Conservation (phyloP, 371 early-diverging fungal species). For the Apophysomyces elegans region DNA sequence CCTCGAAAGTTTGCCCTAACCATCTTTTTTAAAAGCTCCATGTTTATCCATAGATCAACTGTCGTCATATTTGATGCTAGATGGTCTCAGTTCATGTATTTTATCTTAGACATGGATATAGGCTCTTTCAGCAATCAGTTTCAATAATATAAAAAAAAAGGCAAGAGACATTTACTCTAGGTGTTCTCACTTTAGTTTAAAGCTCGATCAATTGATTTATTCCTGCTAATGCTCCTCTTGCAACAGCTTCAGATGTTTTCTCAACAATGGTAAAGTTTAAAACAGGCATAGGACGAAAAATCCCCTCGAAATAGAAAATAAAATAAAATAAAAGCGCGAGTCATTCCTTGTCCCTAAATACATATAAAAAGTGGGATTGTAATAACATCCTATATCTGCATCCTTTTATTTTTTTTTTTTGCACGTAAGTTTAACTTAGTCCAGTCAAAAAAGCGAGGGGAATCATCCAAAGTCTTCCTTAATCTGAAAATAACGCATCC, state of each 20-base stretch:
- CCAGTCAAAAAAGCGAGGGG: no score
- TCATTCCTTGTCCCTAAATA: conserved; percentile 3
- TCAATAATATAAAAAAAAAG: not conserved
- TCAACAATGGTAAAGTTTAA: conserved; percentile 11
- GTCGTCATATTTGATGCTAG: no score
- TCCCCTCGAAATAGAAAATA: not conserved
- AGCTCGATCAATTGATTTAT: not conserved
- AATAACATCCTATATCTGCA: not conserved
- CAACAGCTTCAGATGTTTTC: not conserved
- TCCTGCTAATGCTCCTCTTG: no score
- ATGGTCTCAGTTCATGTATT: no score
- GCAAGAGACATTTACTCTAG: no score
- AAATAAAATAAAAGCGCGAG: not conserved
- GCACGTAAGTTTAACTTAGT: no score
- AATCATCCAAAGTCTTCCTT: no score
- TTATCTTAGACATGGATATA: no score
- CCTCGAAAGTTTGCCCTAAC: no score
- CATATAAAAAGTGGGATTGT: not conserved
- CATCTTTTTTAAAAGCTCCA: no score
- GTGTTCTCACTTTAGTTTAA: not conserved
- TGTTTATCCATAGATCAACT: no score
- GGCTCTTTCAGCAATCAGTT: not conserved
- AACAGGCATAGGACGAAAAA: not conserved
- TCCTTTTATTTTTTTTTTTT: not conserved
- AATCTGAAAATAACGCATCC: no score